Conservation (phyloP, 495 filamentous ascomycete genomes). For the Trichodelitschia bisporula region DNA sequence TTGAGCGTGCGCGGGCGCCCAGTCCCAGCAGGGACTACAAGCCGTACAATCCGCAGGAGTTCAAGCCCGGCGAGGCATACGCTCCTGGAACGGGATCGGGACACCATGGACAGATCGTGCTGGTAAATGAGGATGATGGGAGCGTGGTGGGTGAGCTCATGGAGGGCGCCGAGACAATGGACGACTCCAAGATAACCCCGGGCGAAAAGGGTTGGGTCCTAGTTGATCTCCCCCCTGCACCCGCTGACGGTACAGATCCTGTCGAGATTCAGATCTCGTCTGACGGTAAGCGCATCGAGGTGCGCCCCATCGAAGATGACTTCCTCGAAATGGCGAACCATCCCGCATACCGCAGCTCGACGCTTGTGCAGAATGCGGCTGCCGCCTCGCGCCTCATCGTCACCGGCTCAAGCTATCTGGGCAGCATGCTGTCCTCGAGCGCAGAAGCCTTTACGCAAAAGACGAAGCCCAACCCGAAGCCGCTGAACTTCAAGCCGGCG, state of each 20-base stretch:
- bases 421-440: slow-evolving; percentile 46
- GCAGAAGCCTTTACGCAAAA: slow-evolving; percentile 64
- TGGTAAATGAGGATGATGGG: slow-evolving; percentile 82
- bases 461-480: slow-evolving; percentile 47
- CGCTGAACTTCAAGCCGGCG: slow-evolving; percentile 64
- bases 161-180: slow-evolving; percentile 59
- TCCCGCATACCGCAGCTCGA: slow-evolving; percentile 69
- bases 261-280: slow-evolving; percentile 70
- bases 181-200: slow-evolving; percentile 41
- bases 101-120: slow-evolving; percentile 53
- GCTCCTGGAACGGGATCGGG: slow-evolving; percentile 16
- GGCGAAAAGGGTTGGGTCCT: slow-evolving; percentile 41
- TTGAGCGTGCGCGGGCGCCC: slow-evolving; percentile 39
- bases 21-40: slow-evolving; percentile 23
- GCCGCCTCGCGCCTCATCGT: slow-evolving; percentile 84
- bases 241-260: slow-evolving; percentile 44
- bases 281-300: slow-evolving; percentile 44
- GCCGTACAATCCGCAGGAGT: slow-evolving; percentile 61
- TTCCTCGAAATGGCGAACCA: slow-evolving; percentile 61
- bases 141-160: slow-evolving; percentile 80
- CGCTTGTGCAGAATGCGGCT: slow-evolving; percentile 71
- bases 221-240: too few species aligned
- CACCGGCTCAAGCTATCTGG: slow-evolving; percentile 52
- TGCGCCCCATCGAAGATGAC: slow-evolving; percentile 55
- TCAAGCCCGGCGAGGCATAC: slow-evolving; percentile 57